Evolutionary conservation across 208 protist species (phyloP).

Genomic region (Acanthamoeba rhysodes): DNA sequence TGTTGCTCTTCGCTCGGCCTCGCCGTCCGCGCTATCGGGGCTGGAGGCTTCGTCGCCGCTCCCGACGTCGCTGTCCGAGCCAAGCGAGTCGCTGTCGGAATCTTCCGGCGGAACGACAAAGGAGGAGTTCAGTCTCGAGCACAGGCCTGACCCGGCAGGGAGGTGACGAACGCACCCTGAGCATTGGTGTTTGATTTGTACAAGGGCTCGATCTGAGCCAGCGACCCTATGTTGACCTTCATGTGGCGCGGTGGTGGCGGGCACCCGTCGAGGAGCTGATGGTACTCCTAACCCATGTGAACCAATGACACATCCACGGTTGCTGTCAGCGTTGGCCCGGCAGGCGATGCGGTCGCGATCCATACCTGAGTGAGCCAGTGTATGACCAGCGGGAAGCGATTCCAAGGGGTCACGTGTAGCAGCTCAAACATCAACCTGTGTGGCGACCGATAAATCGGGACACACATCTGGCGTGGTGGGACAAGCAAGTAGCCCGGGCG

Average conservation of each 20-base stretch:
- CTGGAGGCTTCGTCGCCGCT: not conserved
- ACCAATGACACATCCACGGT: too few species aligned
- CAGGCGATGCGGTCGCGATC: not conserved
- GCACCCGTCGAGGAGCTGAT: conserved; percentile 14
- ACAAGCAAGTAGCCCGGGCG: not conserved
- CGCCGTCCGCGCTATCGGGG: not conserved
- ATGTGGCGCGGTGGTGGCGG: conserved; percentile 49
- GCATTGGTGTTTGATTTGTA: conserved; percentile 14
- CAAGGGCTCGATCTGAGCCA: not conserved
- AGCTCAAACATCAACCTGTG: conserved; percentile 58
- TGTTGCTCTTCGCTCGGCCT: not conserved
- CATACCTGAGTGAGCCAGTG: conserved; percentile 66
- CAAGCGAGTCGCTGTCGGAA: not conserved
- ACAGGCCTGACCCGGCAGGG: too few species aligned
- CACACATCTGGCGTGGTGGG: not conserved
- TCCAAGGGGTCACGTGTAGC: conserved; percentile 58
- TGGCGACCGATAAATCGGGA: not conserved
- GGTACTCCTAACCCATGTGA: not conserved
- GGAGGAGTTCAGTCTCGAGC: not conserved
- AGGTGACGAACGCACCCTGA: not conserved
- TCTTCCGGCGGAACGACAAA: not conserved
- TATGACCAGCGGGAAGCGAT: conserved; percentile 50
- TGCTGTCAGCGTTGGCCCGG: too few species aligned
- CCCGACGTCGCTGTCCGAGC: not conserved
- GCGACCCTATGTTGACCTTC: conserved; percentile 49